These are phyloP conservation scores for Globisporangium viniferum DNA, from an alignment of 352 stramenopile species.

Conservation along the genomic window DNA sequence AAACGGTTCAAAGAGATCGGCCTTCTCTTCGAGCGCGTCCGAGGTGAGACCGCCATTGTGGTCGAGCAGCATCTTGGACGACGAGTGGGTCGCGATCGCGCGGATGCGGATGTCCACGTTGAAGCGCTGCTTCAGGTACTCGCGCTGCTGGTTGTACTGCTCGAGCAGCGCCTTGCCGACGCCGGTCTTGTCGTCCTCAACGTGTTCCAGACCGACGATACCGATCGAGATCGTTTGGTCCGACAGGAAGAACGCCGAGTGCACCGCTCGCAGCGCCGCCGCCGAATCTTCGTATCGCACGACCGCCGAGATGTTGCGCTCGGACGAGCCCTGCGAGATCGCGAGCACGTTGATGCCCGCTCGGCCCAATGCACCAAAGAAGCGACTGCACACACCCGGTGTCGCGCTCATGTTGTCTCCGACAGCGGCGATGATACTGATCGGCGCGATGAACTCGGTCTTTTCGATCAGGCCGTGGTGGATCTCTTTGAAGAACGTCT, in stretches of 20 bases:
- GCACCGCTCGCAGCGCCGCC: conserved; percentile 89
- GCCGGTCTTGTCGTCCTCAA: conserved; percentile 33
- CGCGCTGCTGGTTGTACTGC: conserved; percentile 82
- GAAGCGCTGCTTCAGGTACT: conserved; percentile 78
- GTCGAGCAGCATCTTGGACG: conserved; percentile 65
- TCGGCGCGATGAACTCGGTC: conserved; percentile 79
- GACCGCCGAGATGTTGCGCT: conserved; percentile 95
- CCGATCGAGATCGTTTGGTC: conserved; percentile 91
- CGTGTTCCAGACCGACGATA: conserved; percentile 83
- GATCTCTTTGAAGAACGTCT: conserved; percentile 88
- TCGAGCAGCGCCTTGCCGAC: conserved; percentile 87
- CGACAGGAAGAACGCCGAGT: conserved; percentile 95
- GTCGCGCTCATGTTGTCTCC: conserved; percentile 94
- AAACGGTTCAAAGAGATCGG: conserved; percentile 33
- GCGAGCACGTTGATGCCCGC: conserved; percentile 95
- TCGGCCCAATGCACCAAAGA: conserved; percentile 92
- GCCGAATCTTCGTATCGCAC: conserved; percentile 88
- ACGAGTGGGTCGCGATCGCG: conserved; percentile 64
- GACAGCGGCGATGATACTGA: conserved; percentile 95
- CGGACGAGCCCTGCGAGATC: conserved; percentile 93
- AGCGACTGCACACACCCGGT: conserved; percentile 89
- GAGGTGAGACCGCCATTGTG: conserved; percentile 51
- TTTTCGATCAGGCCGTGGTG: conserved; percentile 82
- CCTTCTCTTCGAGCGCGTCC: conserved; percentile 27
- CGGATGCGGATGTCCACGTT: conserved; percentile 84